A percentile compares a stretch with the other conserved stretches of the same genome.
These are phyloP conservation scores for Amphirosellinia nigrospora DNA, from an alignment of 495 filamentous ascomycete species.

Conservation along the genomic window DNA sequence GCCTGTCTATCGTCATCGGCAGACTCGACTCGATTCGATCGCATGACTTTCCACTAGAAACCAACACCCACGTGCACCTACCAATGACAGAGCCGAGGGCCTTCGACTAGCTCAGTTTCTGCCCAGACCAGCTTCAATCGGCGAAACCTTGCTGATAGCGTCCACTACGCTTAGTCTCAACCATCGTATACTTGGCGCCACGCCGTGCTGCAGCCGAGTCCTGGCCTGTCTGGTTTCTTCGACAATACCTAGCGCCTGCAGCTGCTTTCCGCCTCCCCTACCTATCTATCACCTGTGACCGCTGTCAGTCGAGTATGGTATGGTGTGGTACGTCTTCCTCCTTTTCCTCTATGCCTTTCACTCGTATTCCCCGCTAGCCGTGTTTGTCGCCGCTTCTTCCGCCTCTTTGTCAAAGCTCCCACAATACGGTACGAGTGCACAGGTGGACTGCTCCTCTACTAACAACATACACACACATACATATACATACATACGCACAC, in stretches of 20 bases:
- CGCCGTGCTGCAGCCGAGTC: slow-evolving; percentile 8
- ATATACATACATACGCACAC: background rate
- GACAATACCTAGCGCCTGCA: background rate
- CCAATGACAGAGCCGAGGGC: slow-evolving; percentile 28
- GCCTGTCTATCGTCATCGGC: slow-evolving; percentile 1
- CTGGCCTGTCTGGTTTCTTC: slow-evolving; percentile 12
- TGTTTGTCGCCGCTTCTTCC: slow-evolving; percentile 9
- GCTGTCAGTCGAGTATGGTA: slow-evolving; percentile 10
- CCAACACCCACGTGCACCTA: background rate
- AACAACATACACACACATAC: background rate
- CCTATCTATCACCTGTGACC: background rate
- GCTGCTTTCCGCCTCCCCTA: background rate
- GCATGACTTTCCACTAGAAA: slow-evolving; percentile 10
- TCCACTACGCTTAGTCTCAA: slow-evolving; percentile 20
- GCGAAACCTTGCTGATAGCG: slow-evolving; percentile 26
- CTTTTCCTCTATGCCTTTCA: background rate
- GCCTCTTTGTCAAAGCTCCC: background rate
- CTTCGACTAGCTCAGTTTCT: slow-evolving; percentile 17
- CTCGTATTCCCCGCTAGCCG: background rate
- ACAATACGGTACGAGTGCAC: slow-evolving; percentile 6
- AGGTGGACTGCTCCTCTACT: background rate
- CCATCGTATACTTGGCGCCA: slow-evolving; percentile 24
- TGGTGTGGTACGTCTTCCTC: slow-evolving; percentile 5
- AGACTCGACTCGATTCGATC: slow-evolving; percentile 22
- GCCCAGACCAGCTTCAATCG: slow-evolving; percentile 21